A percentile compares a stretch with the other conserved stretches of the same genome.
These are phyloP conservation scores for Aspergillus tubingensis DNA, from an alignment of 2,329 filamentous ascomycete genomes.

Conservation along the genomic window DNA sequence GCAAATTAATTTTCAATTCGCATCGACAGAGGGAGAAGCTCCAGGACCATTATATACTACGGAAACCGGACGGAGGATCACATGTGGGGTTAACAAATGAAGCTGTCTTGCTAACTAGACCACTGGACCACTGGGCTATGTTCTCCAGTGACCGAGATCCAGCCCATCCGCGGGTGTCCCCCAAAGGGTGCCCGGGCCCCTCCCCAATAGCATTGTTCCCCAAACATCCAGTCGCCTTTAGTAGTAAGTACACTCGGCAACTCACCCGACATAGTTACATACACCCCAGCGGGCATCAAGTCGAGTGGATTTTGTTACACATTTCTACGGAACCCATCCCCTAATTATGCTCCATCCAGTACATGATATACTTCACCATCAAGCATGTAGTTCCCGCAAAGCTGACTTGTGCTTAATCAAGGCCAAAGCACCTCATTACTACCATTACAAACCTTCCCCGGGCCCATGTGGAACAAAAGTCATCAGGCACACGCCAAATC, in stretches of 20 bases:
- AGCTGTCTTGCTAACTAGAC: background rate
- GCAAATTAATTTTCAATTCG: background rate
- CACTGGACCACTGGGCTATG: background rate
- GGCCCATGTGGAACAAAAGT: background rate
- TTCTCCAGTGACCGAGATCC: background rate
- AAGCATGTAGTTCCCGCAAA: background rate
- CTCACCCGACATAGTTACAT: too few relatives aligned
- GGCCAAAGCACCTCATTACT: background rate
- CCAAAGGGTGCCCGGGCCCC: background rate
- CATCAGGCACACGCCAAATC: background rate
- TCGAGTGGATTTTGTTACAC: too few relatives aligned
- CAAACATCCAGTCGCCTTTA: too few relatives aligned
- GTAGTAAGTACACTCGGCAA: too few relatives aligned
- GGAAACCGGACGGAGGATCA: constrained; percentile 14
- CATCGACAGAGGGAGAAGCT: background rate
- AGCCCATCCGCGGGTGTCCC: background rate
- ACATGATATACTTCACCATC: too few relatives aligned
- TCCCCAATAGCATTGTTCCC: background rate
- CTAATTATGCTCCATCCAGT: too few relatives aligned
- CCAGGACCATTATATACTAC: constrained; percentile 1
- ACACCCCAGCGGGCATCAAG: too few relatives aligned
- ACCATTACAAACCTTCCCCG: background rate
- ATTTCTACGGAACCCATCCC: too few relatives aligned
- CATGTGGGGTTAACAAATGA: constrained; percentile 20
- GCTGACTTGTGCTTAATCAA: background rate